Evolutionary conservation across 2,329 filamentous ascomycete species (phyloP), one percentile per base, ranked within the genome.

Genomic region (Colletotrichum sp.): DNA sequence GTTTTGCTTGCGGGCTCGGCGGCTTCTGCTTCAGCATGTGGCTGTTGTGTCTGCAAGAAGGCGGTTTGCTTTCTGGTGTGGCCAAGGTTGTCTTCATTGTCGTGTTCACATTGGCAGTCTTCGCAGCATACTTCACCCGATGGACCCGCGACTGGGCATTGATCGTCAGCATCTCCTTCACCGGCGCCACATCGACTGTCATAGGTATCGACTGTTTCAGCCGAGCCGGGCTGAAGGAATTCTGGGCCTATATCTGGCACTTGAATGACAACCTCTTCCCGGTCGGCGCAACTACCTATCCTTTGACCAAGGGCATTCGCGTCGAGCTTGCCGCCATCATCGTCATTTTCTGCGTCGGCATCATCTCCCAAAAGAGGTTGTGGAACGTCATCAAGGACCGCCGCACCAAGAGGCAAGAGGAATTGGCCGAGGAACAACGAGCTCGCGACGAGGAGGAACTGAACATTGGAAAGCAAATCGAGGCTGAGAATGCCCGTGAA

Each of bases 141-240:
- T 92, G 93, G 81, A 98, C 95, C 0, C 91, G 95, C 57, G 91
- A 92, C 13, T 96, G 96, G 84, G 94, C 92, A 3, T 86, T 98
- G 65, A 96, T 98, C 49, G 87, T 88, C 15, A 92, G 91, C 64
- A 95, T 95, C 15, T 92, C 96, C 1, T 98, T 98, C 82, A 90
- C 92, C 6, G 96, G 96, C 9, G 94, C 95, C 5, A 98, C 95
- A 0, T 92, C 92, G 5, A 89, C 94, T 1, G 91, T 98, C 16
- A 85, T 99, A 4, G 96, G 96, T 4, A 94, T 99, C 74, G 96
- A 99, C 83, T 98, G 95, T 84, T 98, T 96, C 80, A 96, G 93
- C 80, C 89, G 92, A 77, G 95, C 96, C n/a, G 96, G 96, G 0
- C 87, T 98, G 80, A 98, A 98, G 84, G 96, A 99, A 83, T 98